phyloP scores from a whole-genome alignment of 352 stramenopile species.

The Chrysophaeum taylorii region DNA sequence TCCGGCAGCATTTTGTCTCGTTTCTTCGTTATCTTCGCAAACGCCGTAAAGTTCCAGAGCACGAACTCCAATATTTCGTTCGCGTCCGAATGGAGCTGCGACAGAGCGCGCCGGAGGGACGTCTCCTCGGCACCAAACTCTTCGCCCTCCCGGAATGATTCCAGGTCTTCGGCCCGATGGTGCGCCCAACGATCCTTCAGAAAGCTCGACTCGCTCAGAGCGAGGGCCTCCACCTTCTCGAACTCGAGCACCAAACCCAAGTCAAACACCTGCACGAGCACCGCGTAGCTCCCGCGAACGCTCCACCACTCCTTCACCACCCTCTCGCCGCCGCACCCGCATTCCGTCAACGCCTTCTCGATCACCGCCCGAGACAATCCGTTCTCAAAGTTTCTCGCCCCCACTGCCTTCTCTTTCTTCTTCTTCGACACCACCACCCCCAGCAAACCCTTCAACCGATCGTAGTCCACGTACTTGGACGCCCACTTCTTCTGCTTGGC shows the following conservation, averaged over 20 bases:
- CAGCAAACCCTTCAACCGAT: neutral
- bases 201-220: neutral
- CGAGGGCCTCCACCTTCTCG: neutral
- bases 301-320: too few relatives aligned
- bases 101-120: neutral
- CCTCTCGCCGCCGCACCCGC: too few relatives aligned
- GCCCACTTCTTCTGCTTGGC: neutral
- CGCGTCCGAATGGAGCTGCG: neutral
- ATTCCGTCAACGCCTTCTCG: too few relatives aligned
- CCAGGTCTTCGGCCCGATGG: neutral
- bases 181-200: neutral
- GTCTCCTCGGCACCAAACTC: neutral
- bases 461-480: conserved; percentile 1
- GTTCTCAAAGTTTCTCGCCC: neutral
- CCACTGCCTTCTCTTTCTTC: neutral
- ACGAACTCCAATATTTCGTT: neutral
- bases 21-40: conserved; percentile 7
- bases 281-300: too few relatives aligned
- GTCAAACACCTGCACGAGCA: neutral
- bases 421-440: neutral
- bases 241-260: neutral
- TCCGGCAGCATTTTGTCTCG: neutral
- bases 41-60: conserved; percentile 6
- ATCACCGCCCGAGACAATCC: neutral
- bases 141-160: neutral